phyloP scores from a whole-genome alignment of 208 protist genomes.

The Blastocrithidia nonstop region DNA sequence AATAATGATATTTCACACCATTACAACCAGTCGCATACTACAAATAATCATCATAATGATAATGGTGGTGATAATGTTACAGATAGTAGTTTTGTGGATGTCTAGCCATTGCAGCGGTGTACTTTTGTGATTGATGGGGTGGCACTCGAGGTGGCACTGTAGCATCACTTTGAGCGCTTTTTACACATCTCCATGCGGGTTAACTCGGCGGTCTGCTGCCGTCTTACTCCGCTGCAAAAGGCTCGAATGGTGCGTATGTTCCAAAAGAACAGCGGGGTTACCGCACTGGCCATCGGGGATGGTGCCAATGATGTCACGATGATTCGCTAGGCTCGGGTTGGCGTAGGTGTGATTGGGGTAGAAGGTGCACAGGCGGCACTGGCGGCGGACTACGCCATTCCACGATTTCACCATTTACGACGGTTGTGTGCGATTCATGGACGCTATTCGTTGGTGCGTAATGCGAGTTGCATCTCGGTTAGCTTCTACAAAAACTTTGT shows the following conservation, averaged over 20 bases:
- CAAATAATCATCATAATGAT: no score
- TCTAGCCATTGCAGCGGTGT: conserved; percentile 19
- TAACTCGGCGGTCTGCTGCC: conserved; percentile 82
- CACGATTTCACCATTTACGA: conserved; percentile 87
- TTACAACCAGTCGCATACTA: no score
- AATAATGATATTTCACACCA: no score
- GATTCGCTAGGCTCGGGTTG: conserved; percentile 89
- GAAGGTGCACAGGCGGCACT: conserved; percentile 92
- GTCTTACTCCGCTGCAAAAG: conserved; percentile 84
- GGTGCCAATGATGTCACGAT: conserved; percentile 98
- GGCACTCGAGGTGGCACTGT: conserved; percentile 54
- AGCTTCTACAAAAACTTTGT: conserved; percentile 97
- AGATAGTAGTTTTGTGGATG: no score
- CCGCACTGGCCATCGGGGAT: conserved; percentile 95
- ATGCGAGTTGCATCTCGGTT: conserved; percentile 85
- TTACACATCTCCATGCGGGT: conserved; percentile 50
- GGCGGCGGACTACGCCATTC: conserved; percentile 90
- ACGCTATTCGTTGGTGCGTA: conserved; percentile 87
- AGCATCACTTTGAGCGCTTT: conserved; percentile 57
- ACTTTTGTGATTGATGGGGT: conserved; percentile 73
- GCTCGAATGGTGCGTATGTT: conserved; percentile 84
- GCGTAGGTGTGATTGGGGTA: conserved; percentile 92
- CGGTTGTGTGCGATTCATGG: conserved; percentile 92
- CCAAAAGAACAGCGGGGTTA: conserved; percentile 58
- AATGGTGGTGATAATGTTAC: no score